These are phyloP conservation scores for Isatis tinctoria DNA, from an alignment of 345 rosid genomes.

Conservation along the genomic window DNA sequence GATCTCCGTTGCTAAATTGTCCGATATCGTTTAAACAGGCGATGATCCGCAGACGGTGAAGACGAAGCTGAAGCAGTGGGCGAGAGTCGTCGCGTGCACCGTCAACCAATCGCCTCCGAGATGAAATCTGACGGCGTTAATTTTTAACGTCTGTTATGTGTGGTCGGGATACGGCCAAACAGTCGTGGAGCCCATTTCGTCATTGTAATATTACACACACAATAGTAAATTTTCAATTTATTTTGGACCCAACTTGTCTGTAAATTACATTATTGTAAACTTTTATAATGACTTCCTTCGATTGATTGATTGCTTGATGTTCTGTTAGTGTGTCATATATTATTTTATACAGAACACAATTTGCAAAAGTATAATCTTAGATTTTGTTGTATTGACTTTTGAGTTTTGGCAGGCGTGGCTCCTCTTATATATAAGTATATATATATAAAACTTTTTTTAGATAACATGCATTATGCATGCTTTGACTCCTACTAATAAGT, in stretches of 20 bases:
- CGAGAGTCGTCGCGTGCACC: slow-evolving; percentile 91
- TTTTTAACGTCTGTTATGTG: not conserved
- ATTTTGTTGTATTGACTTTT: slow-evolving; percentile 9
- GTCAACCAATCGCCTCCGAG: slow-evolving; percentile 59
- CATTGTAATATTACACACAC: slow-evolving; percentile 12
- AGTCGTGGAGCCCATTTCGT: slow-evolving; percentile 8
- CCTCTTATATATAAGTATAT: not conserved
- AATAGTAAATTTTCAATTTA: not conserved
- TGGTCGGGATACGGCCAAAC: slow-evolving; percentile 23
- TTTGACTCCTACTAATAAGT: not conserved
- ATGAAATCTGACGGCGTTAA: slow-evolving; percentile 24
- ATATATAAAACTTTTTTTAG: not conserved
- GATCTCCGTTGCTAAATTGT: not conserved
- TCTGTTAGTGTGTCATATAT: not conserved
- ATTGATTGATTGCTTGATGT: not conserved
- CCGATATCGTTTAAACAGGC: slow-evolving; percentile 32
- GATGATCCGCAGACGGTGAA: slow-evolving; percentile 81
- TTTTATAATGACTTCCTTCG: not conserved
- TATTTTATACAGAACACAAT: not conserved
- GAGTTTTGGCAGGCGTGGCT: not conserved
- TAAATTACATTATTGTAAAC: slow-evolving; percentile 8
- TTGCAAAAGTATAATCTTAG: slow-evolving; percentile 13
- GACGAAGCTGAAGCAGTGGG: slow-evolving; percentile 89
- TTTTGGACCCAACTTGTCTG: slow-evolving; percentile 23
- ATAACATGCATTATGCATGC: not conserved